Base-by-base conservation (phyloP, 306 rosid species). In the Vigna radiata region DNA sequence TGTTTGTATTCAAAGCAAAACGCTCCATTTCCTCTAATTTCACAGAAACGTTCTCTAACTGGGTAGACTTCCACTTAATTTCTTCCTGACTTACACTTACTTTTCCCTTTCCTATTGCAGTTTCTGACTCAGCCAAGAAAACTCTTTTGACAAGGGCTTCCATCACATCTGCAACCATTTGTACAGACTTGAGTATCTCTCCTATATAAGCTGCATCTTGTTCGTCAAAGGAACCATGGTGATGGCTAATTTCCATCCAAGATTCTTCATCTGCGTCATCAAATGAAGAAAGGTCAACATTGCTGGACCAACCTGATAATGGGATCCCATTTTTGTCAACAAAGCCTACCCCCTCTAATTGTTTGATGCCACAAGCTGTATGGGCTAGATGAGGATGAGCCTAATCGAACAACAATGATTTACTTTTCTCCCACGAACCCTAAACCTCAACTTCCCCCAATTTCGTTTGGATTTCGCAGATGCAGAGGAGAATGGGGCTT, bases 1-100 rank as follows among this genome's bases (percentile, higher is more conserved):
- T 72, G 31, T 88, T 89, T 37, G 97, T 90, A 67, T 86, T 93
- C 21, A 82, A 55, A 65, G 94, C 87, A 82, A 93, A 93, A 25
- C 50, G 83, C 62, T 93, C 97, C 97, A 93, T 93, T 87, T 90
- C 96, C 78, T 90, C 90, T 76, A 93, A 78, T 78, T 90, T 93
- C 80, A 73, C 52, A 50, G 97, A 87, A 96, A 93, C 89, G 74
- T 82, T 87, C 83, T 87, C 91, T 59, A 93, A 83, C 67, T 90
- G 97, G 63, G 78, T 63, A 8, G 96, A 85, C 84, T 93, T 93
- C 60, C 75, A 81, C 81, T 78, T 82, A 59, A 93, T 85, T 87
- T 93, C 97, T 68, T 89, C 96, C 86, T 66, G 89, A 69, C 93
- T 86, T 21, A 84, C 68, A 70, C 73, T 75, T 68, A 89, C 96